Conservation (phyloP, 495 filamentous ascomycete species). For the Thozetella sp. region DNA sequence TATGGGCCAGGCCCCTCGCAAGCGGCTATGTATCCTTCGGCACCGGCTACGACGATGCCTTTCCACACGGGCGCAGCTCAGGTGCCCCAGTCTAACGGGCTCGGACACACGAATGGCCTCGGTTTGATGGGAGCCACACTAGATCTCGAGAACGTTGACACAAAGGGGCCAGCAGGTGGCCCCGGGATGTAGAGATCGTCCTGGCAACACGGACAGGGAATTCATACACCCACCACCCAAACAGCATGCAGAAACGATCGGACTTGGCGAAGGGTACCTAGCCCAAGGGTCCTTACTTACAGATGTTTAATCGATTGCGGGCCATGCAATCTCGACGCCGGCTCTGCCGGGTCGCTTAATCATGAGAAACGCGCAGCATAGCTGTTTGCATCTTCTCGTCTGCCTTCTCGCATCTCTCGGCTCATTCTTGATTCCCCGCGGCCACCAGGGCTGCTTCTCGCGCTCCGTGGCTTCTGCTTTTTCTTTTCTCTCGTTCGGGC, state of each 20-base stretch:
- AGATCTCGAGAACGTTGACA: slow-evolving; percentile 1
- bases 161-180: neutral
- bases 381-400: too few relatives aligned
- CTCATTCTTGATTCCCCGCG: slow-evolving; percentile 13
- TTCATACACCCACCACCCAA: too few relatives aligned
- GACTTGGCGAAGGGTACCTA: too few relatives aligned
- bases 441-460: too few relatives aligned
- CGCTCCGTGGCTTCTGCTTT: slow-evolving; percentile 43
- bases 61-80: neutral
- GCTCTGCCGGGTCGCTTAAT: too few relatives aligned
- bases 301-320: too few relatives aligned
- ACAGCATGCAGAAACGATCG: too few relatives aligned
- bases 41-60: neutral
- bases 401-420: slow-evolving; percentile 38
- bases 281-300: too few relatives aligned
- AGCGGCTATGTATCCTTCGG: neutral
- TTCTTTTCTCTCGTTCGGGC: slow-evolving; percentile 7
- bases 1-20: neutral
- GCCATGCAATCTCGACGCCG: too few relatives aligned
- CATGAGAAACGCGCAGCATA: too few relatives aligned
- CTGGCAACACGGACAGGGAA: too few relatives aligned
- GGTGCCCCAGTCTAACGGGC: neutral
- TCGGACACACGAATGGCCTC: neutral
- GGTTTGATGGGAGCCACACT: neutral
- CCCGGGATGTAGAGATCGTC: neutral